Evolutionary conservation across 768 basidiomycete species (phyloP), one percentile per base, ranked within the genome.

Genomic region (Russula foetens): DNA sequence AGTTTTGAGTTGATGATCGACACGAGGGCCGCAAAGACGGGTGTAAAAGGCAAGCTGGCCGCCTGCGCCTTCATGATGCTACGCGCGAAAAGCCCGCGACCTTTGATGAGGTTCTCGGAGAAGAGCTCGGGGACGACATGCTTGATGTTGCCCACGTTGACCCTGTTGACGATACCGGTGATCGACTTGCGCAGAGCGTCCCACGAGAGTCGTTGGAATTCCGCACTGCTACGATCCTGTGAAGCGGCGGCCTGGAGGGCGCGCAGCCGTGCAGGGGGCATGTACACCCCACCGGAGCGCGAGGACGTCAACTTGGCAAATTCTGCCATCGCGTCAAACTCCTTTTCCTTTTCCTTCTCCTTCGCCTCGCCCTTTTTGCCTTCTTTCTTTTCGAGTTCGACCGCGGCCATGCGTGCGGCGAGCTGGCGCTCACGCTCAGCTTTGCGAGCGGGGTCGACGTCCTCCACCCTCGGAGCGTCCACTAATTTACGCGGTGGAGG

Each of bases 131-230:
- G 92, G 0, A 93, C 82, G 65, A 96, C 83, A 67, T 88, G 82
- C 74, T 98, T 97, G 82, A 99, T 99, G 72, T 98, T 98, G 67
- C 86, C 80, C 21, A 93, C 81, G 72, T 98, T 98, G 76, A 99
- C 92, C 79, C 97, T 89, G 79, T 99, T 99, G 79, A 98, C 96
- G 67, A 98, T 88, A 92, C 97, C 97, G 29, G 97, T 98, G 69
- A 99, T 90, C 53, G 88, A 91, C 75, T 99, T 99, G 70, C 95
- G 86, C 61, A 99, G 76, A 2, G 97, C 97, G 69, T 99, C 97
- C 97, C 97, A 99, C 11, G 92, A 90, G 60, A 99, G 75, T 11
- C 97, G 82, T 73, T 99, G 97, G 73, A 90, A 98, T 74, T 97
- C 95, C 21, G 86, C 68, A 60, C 89, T 88, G 49, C 79, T 77